These are phyloP conservation scores for Calonectria honghensis DNA, from an alignment of 2,329 filamentous ascomycete species.

Conservation along the genomic window DNA sequence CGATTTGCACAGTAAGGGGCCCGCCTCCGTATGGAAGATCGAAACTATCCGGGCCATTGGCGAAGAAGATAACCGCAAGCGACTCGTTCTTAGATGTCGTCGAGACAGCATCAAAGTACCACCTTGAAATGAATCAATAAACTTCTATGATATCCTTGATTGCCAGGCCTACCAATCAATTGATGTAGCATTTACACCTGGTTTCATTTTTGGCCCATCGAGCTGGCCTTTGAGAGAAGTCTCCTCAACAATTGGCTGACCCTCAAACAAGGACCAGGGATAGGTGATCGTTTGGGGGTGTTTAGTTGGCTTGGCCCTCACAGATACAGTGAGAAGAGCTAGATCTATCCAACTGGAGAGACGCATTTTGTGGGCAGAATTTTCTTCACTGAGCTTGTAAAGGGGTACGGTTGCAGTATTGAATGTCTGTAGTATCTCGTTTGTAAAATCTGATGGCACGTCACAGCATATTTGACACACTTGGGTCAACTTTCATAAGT, in stretches of 20 bases:
- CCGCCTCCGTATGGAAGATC: neutral
- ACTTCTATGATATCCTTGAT: neutral
- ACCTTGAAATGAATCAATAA: neutral
- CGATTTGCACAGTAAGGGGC: too few relatives aligned
- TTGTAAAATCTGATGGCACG: too few relatives aligned
- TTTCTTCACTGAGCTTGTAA: neutral
- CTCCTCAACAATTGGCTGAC: neutral
- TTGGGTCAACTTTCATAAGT: too few relatives aligned
- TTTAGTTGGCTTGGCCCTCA: neutral
- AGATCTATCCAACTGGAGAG: neutral
- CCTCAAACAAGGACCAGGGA: neutral
- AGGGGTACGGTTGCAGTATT: too few relatives aligned
- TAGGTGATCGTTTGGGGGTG: neutral
- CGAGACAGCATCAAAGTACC: constrained; percentile 30
- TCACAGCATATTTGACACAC: too few relatives aligned
- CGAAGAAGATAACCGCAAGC: constrained; percentile 1
- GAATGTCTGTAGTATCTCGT: too few relatives aligned
- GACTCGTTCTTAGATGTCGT: constrained; percentile 9
- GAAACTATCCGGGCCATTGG: neutral
- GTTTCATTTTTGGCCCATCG: neutral
- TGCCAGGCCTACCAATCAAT: neutral
- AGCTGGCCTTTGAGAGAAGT: neutral
- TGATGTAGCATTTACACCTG: neutral
- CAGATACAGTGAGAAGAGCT: neutral
- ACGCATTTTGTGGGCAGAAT: neutral